Percentiles rank a stretch among this genome's conserved stretches.
phyloP scores from a whole-genome alignment of 306 rosid species.

The Gastrolobium villosum region DNA sequence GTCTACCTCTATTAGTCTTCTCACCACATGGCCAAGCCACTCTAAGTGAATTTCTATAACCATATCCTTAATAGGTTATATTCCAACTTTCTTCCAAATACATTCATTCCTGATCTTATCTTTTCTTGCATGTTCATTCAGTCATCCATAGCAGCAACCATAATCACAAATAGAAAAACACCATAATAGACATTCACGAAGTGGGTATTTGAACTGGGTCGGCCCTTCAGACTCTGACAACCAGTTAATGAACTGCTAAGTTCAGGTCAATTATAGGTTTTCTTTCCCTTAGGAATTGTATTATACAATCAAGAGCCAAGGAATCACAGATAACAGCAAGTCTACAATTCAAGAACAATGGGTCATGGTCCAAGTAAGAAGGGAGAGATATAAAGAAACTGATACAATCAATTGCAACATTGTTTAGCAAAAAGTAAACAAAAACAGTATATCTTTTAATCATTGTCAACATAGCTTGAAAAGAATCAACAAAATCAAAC shows the following conservation, averaged over 20 bases:
- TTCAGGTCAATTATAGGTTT: neutral
- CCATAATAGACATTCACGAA: too few relatives aligned
- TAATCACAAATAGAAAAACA: neutral
- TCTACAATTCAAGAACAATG: neutral
- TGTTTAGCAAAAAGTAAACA: neutral
- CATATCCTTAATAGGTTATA: neutral
- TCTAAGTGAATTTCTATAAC: neutral
- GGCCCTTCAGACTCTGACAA: constrained; percentile 2
- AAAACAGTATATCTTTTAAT: neutral
- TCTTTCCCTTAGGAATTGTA: neutral
- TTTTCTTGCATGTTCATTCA: neutral
- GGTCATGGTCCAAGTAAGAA: neutral
- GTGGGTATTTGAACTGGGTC: too few relatives aligned
- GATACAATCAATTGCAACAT: neutral
- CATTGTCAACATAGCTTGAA: neutral
- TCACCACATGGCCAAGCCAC: neutral
- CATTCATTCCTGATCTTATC: neutral
- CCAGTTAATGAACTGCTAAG: constrained; percentile 2
- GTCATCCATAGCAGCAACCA: neutral
- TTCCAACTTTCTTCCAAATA: neutral
- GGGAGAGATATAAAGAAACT: neutral
- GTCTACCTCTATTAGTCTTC: neutral
- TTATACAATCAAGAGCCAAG: neutral
- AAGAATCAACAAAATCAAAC: constrained; percentile 28
- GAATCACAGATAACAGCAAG: neutral